Evolutionary conservation across 495 filamentous ascomycete genomes (phyloP).

Genomic region (Jackrogersella minutella): DNA sequence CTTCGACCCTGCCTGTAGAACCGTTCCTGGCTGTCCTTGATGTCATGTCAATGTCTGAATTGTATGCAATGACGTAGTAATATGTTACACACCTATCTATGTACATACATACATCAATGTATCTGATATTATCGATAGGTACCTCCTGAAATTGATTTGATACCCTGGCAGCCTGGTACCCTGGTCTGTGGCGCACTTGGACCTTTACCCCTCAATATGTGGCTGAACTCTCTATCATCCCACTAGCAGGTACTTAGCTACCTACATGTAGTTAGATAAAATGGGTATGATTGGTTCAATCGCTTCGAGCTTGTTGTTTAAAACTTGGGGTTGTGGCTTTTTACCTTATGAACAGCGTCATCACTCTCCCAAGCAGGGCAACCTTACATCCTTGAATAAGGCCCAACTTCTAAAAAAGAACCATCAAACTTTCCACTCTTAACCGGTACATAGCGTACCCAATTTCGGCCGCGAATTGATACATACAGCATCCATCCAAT

Average conservation of each 20-base stretch:
- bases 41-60: constrained; percentile 2
- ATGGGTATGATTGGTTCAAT: not conserved
- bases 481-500: too few species aligned
- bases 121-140: not conserved
- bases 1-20: not conserved
- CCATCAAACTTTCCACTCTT: too few species aligned
- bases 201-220: constrained; percentile 23
- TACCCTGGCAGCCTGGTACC: not conserved
- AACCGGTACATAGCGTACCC: too few species aligned
- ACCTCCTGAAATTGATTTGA: not conserved
- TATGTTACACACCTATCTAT: not conserved
- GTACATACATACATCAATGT: too few species aligned
- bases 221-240: constrained; percentile 2
- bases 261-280: not conserved
- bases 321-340: not conserved
- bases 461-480: too few species aligned
- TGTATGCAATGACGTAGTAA: constrained; percentile 25
- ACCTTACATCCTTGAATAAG: constrained; percentile 4
- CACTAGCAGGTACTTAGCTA: too few species aligned
- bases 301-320: not conserved
- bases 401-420: too few species aligned
- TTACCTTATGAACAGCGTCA: constrained; percentile 18
- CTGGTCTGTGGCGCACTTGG: not conserved
- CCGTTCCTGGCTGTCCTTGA: constrained; percentile 18
- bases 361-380: constrained; percentile 18